Evolutionary conservation across 768 basidiomycete species (phyloP).

Genomic region (Tephrocybe sp.): DNA sequence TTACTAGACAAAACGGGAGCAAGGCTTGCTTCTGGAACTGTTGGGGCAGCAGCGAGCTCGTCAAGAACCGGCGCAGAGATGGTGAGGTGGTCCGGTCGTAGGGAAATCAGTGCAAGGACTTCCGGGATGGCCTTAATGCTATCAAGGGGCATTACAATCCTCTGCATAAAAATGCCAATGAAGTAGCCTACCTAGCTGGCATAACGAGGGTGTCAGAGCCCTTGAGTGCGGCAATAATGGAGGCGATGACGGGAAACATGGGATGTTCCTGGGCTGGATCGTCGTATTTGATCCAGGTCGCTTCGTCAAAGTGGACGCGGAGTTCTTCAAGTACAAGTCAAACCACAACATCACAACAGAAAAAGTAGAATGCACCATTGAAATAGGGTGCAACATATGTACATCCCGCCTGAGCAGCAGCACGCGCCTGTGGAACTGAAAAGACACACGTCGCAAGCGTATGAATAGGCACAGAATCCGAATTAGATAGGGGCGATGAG

Average conservation of each 20-base stretch:
- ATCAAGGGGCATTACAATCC: not conserved
- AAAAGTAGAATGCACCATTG: conserved; percentile 36
- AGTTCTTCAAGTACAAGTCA: conserved; percentile 31
- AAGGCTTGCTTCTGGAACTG: conserved; percentile 14
- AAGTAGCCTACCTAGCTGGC: conserved; percentile 43
- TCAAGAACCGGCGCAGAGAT: conserved; percentile 41
- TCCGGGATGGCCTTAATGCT: conserved; percentile 43
- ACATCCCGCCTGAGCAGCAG: conserved; percentile 53
- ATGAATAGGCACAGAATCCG: conserved; percentile 29
- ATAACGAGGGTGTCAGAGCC: conserved; percentile 43
- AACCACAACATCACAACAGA: not conserved
- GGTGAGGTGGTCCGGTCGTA: conserved; percentile 44
- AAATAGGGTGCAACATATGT: conserved; percentile 56
- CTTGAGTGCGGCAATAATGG: conserved; percentile 39
- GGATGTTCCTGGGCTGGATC: conserved; percentile 41
- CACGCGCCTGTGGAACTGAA: conserved; percentile 53
- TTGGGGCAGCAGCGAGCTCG: conserved; percentile 29
- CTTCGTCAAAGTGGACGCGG: conserved; percentile 45
- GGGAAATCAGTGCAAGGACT: conserved; percentile 39
- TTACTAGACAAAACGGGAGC: not conserved
- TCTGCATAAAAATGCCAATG: not conserved
- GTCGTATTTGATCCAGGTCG: conserved; percentile 37
- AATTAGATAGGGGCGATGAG: conserved; percentile 37
- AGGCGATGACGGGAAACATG: conserved; percentile 36
- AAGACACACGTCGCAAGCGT: conserved; percentile 59